A percentile compares a stretch with the other conserved stretches of the same genome.
These are phyloP conservation scores for Oryza rufipogon DNA, from an alignment of 176 grass and related monocot species.

Conservation along the genomic window DNA sequence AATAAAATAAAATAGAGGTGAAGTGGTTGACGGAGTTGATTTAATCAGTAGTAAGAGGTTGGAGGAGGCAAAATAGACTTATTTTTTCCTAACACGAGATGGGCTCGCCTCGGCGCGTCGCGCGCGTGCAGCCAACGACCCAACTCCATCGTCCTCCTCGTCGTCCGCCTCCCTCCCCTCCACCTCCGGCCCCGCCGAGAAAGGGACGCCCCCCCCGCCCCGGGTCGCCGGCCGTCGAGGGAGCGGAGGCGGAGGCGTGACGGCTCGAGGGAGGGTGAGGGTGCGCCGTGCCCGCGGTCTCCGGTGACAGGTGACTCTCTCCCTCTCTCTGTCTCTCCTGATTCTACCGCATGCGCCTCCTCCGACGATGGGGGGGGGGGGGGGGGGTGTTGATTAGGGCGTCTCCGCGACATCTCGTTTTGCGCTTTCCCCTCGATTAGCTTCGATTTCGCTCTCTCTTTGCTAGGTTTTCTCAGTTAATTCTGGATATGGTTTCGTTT, in stretches of 20 bases:
- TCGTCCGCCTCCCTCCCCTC: not conserved
- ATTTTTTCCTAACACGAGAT: too few species aligned
- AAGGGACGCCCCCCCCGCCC: not conserved
- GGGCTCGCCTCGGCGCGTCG: too few species aligned
- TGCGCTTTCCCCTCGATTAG: too few species aligned
- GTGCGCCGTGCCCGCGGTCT: not conserved
- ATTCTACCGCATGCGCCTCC: not conserved
- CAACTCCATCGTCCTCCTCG: not conserved
- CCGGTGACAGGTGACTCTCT: not conserved
- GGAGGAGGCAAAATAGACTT: too few species aligned
- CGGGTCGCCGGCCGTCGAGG: not conserved
- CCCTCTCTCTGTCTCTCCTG: not conserved
- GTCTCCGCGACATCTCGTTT: too few species aligned
- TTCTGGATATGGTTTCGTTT: not conserved
- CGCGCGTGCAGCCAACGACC: too few species aligned
- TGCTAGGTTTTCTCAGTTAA: not conserved
- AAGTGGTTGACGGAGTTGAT: too few species aligned
- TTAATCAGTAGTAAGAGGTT: too few species aligned
- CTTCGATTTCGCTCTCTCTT: not conserved
- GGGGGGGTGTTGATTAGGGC: not conserved
- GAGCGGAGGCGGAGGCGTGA: not conserved
- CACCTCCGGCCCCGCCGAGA: not conserved
- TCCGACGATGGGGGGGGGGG: not conserved
- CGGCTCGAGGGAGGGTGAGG: not conserved
- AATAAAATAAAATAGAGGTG: too few species aligned